These are phyloP conservation scores for Saccharomycopsis sp. DNA, from an alignment of 805 yeast genomes.

Conservation along the genomic window DNA sequence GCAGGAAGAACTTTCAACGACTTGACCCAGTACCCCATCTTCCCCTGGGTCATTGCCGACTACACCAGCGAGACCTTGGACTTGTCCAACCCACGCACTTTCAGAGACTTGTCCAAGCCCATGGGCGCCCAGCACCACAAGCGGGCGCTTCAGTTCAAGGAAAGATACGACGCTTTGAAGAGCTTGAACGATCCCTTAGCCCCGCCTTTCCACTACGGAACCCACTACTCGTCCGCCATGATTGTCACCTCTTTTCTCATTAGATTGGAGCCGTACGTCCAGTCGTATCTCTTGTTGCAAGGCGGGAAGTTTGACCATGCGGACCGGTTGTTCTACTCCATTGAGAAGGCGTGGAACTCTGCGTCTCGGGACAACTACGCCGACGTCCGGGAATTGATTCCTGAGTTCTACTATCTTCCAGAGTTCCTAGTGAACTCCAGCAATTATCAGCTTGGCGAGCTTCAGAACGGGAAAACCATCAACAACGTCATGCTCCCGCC, in stretches of 20 bases:
- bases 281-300: conserved; percentile 67
- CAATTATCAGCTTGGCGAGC: conserved; percentile 56
- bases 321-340: conserved; percentile 67
- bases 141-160: conserved; percentile 55
- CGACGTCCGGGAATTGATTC: conserved; percentile 80
- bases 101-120: conserved; percentile 73
- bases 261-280: conserved; percentile 71
- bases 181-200: conserved; percentile 49
- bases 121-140: conserved; percentile 78
- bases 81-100: conserved; percentile 48
- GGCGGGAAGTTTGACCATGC: conserved; percentile 89
- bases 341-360: conserved; percentile 73
- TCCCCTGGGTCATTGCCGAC: conserved; percentile 87
- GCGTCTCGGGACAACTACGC: conserved; percentile 74
- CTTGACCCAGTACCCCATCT: conserved; percentile 82
- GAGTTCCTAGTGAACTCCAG: conserved; percentile 65
- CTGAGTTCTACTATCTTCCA: conserved; percentile 78
- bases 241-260: conserved; percentile 76
- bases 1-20: conserved; percentile 90
- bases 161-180: conserved; percentile 61
- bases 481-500: conserved; percentile 65
- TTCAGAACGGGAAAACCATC: conserved; percentile 51
- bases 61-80: conserved; percentile 66
- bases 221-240: conserved; percentile 92
- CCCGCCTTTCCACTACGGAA: conserved; percentile 86